These are phyloP conservation scores for Talaromyces sp. DNA, from an alignment of 2,329 filamentous ascomycete species.

Conservation along the genomic window DNA sequence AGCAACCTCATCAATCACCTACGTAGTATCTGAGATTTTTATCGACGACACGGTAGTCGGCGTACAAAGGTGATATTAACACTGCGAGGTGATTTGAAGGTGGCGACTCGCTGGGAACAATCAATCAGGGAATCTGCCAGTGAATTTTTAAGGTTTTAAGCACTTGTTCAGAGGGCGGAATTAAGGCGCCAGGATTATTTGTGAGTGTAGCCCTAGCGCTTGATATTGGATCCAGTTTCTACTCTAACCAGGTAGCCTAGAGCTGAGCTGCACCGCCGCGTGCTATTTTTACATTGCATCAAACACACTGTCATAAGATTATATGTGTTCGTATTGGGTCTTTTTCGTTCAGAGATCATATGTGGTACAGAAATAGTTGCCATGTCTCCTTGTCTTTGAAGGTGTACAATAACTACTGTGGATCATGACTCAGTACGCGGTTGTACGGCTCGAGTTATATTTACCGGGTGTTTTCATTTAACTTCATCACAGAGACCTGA, in stretches of 20 bases:
- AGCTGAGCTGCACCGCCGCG: neutral
- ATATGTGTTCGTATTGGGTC: too few species aligned
- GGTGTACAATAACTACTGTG: too few species aligned
- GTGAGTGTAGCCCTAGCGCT: neutral
- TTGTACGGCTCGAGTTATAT: too few species aligned
- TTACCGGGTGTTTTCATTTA: too few species aligned
- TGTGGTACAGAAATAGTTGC: too few species aligned
- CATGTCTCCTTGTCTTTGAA: too few species aligned
- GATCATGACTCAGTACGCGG: too few species aligned
- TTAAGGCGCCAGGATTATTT: neutral
- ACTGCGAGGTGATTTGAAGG: neutral
- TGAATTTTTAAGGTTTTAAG: neutral
- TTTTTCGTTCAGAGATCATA: too few species aligned
- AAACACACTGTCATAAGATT: neutral
- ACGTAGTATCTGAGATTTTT: neutral
- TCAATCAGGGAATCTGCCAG: neutral
- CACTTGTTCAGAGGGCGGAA: neutral
- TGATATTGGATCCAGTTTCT: neutral
- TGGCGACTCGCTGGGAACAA: neutral
- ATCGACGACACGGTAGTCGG: neutral
- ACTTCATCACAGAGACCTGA: too few species aligned
- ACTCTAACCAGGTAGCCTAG: too few species aligned
- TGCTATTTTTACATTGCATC: neutral
- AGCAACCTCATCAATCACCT: neutral
- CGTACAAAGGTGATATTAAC: neutral